A percentile compares a stretch with the other conserved stretches of the same genome.
Evolutionary conservation across 352 stramenopile genomes (phyloP).

Genomic region (Thraustochytrium striatum): DNA sequence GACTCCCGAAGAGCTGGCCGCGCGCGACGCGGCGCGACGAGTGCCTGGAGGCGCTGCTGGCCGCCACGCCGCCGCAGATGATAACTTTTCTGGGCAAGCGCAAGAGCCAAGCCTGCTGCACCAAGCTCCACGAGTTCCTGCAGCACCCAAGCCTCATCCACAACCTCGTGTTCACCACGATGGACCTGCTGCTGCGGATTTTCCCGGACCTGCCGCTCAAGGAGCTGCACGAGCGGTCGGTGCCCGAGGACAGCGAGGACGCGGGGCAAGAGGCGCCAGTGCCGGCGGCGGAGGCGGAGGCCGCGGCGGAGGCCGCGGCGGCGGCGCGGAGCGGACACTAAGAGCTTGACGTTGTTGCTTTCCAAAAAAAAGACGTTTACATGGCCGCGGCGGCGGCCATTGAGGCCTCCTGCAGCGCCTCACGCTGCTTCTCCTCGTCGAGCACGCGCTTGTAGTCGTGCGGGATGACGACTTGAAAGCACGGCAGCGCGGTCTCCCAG

Average conservation of each 20-base stretch:
- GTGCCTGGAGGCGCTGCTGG: conserved; percentile 66
- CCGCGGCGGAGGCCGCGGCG: too few species aligned
- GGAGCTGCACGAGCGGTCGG: conserved; percentile 21
- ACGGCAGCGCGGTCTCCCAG: conserved; percentile 67
- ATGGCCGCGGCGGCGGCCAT: background rate
- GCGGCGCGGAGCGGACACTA: too few species aligned
- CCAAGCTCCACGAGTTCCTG: conserved; percentile 76
- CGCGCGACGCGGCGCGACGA: conserved; percentile 60
- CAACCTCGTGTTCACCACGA: conserved; percentile 72
- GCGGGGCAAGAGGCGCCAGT: too few species aligned
- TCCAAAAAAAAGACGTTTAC: conserved; percentile 34
- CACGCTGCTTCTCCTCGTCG: conserved; percentile 55
- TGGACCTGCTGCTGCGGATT: conserved; percentile 68
- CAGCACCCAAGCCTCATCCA: conserved; percentile 79
- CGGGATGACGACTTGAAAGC: conserved; percentile 78
- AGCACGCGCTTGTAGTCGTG: conserved; percentile 78
- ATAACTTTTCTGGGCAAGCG: conserved; percentile 71
- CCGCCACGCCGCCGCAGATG: conserved; percentile 66
- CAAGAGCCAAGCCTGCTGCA: conserved; percentile 66
- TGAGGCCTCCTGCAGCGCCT: background rate
- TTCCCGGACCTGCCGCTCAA: conserved; percentile 61
- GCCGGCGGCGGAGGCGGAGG: too few species aligned
- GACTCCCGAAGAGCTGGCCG: conserved; percentile 43
- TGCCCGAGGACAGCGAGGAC: too few species aligned
- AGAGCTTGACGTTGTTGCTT: conserved; percentile 13